Evolutionary conservation across 257 asterid species (phyloP).

Genomic region (Voacanga thouarsii): DNA sequence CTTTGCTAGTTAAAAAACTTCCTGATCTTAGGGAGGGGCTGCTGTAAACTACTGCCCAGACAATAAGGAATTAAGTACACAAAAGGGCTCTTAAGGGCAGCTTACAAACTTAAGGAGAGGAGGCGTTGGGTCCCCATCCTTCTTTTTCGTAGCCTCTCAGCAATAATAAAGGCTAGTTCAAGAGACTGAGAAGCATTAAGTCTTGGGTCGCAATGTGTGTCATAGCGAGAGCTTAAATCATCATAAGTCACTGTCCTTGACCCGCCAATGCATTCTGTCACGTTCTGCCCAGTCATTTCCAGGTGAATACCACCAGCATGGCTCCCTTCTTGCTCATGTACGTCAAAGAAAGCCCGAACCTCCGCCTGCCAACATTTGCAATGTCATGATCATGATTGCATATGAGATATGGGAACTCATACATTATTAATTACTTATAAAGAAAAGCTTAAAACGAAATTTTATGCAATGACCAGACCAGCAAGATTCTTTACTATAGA

Average conservation of each 20-base stretch:
- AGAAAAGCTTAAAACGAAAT: neutral
- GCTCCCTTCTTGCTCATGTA: conserved; percentile 91
- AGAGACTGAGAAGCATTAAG: conserved; percentile 81
- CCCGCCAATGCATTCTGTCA: conserved; percentile 84
- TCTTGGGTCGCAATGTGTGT: conserved; percentile 82
- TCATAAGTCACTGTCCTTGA: conserved; percentile 73
- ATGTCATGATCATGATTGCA: neutral
- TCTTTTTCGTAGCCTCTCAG: conserved; percentile 64
- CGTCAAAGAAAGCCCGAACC: conserved; percentile 86
- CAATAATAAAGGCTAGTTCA: conserved; percentile 68
- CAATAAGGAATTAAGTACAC: neutral
- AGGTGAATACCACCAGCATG: conserved; percentile 82
- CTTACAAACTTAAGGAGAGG: conserved; percentile 20
- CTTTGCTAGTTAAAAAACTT: neutral
- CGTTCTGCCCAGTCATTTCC: conserved; percentile 86
- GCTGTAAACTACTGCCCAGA: neutral
- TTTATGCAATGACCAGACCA: neutral
- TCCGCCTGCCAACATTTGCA: conserved; percentile 42
- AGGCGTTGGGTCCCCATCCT: conserved; percentile 53
- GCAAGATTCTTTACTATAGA: too few relatives aligned
- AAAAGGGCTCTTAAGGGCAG: conserved; percentile 2
- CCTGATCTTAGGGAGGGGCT: neutral
- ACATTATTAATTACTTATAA: neutral
- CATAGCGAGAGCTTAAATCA: conserved; percentile 77
- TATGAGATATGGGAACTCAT: neutral